A percentile compares a stretch with the other conserved stretches of the same genome.
These are phyloP conservation scores for Ogataea corticis DNA, from an alignment of 805 yeast genomes.

Conservation along the genomic window DNA sequence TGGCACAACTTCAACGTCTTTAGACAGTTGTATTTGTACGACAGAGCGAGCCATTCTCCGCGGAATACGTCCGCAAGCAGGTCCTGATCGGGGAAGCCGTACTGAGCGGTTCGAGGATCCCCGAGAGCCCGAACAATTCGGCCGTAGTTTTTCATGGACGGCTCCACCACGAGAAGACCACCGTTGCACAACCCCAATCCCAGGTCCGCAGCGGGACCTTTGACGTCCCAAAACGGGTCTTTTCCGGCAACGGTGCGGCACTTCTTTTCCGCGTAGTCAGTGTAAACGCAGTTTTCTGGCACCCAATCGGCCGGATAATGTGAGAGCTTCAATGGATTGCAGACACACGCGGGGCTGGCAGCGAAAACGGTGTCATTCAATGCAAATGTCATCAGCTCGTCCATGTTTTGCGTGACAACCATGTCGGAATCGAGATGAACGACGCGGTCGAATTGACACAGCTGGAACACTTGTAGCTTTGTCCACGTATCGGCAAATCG, in stretches of 20 bases:
- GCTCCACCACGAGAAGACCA: conserved; percentile 55
- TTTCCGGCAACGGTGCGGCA: conserved; percentile 10
- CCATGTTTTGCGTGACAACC: conserved; percentile 58
- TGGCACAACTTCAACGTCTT: conserved; percentile 52
- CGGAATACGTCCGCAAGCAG: conserved; percentile 54
- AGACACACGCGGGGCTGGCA: conserved; percentile 61
- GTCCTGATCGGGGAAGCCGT: conserved; percentile 61
- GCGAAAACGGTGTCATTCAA: conserved; percentile 46
- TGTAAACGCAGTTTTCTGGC: conserved; percentile 50
- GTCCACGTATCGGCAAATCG: conserved; percentile 65
- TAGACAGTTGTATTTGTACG: conserved; percentile 55
- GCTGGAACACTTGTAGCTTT: conserved; percentile 54
- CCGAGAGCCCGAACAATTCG: conserved; percentile 42
- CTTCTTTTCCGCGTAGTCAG: conserved; percentile 36
- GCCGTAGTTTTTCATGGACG: conserved; percentile 38
- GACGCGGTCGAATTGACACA: conserved; percentile 51
- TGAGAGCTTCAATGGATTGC: conserved; percentile 52
- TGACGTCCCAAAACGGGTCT: conserved; percentile 18
- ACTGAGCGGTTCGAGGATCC: conserved; percentile 40
- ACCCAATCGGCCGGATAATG: conserved; percentile 60
- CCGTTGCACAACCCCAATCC: conserved; percentile 58
- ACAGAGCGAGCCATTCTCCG: conserved; percentile 50
- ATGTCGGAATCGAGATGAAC: conserved; percentile 61
- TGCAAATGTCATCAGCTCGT: conserved; percentile 53
- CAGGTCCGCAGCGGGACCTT: conserved; percentile 43